phyloP scores from a whole-genome alignment of 108 stramenopile species.

The Nitzschia palea region DNA sequence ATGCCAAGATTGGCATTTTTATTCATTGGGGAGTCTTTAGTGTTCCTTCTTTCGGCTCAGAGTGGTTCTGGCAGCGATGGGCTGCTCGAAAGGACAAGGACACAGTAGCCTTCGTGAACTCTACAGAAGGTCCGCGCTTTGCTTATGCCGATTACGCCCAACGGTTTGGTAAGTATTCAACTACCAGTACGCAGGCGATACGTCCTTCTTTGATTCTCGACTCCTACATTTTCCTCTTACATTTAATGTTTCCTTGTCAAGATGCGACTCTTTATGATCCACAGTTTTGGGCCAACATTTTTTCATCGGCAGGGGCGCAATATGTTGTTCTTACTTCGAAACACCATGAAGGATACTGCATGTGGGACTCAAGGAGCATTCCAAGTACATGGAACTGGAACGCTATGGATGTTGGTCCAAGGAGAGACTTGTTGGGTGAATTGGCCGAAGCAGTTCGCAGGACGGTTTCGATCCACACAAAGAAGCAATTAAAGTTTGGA shows the following conservation, averaged over 20 bases:
- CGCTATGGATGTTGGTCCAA: slow-evolving; percentile 45
- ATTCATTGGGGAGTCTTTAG: slow-evolving; percentile 56
- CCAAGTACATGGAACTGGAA: slow-evolving; percentile 53
- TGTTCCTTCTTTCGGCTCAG: slow-evolving; percentile 40
- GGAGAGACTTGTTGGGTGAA: slow-evolving; percentile 46
- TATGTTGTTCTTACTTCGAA: slow-evolving; percentile 56
- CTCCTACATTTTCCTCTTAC: not conserved
- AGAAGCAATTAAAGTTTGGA: slow-evolving; percentile 32
- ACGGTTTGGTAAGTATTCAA: slow-evolving; percentile 32
- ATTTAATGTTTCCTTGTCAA: not conserved
- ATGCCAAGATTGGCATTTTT: slow-evolving; percentile 49
- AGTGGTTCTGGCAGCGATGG: slow-evolving; percentile 54
- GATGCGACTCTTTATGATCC: slow-evolving; percentile 43
- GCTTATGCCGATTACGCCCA: slow-evolving; percentile 44
- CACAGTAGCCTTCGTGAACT: slow-evolving; percentile 8
- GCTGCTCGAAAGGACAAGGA: slow-evolving; percentile 1
- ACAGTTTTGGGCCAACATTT: slow-evolving; percentile 36
- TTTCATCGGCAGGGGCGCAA: slow-evolving; percentile 43
- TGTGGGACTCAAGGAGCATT: slow-evolving; percentile 36
- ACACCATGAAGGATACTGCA: slow-evolving; percentile 54
- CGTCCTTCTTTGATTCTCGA: too few species aligned
- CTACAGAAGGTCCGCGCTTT: slow-evolving; percentile 17
- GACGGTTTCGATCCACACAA: slow-evolving; percentile 21
- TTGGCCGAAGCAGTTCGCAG: slow-evolving; percentile 36
- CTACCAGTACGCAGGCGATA: too few species aligned